Evolutionary conservation across 768 basidiomycete species (phyloP).

Genomic region (Amanita phalloides): DNA sequence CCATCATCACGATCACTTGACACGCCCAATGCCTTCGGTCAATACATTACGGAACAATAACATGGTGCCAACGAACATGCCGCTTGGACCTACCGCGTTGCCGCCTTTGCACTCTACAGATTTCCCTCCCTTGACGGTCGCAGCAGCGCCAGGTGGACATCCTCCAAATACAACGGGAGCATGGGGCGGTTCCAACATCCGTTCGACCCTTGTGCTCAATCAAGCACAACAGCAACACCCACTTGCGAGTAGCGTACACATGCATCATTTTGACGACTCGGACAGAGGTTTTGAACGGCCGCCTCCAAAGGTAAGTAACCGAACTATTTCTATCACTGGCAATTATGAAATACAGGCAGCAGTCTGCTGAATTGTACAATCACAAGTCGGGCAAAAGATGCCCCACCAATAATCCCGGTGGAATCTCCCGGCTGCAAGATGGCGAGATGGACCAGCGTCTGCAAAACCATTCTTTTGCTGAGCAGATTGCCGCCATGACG

Average conservation of each 20-base stretch:
- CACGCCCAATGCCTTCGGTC: conserved; percentile 31
- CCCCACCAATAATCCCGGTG: conserved; percentile 14
- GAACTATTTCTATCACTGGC: neutral
- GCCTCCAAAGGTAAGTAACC: conserved; percentile 27
- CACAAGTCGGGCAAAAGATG: conserved; percentile 21
- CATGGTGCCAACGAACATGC: conserved; percentile 17
- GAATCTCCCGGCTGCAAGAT: conserved; percentile 9
- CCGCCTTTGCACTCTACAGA: conserved; percentile 46
- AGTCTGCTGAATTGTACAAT: conserved; percentile 25
- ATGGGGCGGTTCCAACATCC: conserved; percentile 51
- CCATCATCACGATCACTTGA: conserved; percentile 39
- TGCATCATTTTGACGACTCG: conserved; percentile 28
- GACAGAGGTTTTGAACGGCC: conserved; percentile 39
- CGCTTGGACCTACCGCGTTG: conserved; percentile 19
- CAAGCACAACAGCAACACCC: conserved; percentile 15
- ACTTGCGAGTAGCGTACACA: conserved; percentile 11
- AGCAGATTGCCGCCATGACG: conserved; percentile 14
- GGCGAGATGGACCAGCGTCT: conserved; percentile 4
- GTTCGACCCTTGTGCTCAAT: conserved; percentile 38
- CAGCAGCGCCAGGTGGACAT: conserved; percentile 37
- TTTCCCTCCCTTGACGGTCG: conserved; percentile 57
- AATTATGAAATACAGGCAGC: neutral
- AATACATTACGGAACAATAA: conserved; percentile 26
- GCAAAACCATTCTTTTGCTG: conserved; percentile 9
- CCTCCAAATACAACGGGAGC: conserved; percentile 49